Percentiles rank a stretch among this genome's conserved stretches.
These are phyloP conservation scores for Suillus plorans DNA, from an alignment of 768 basidiomycete genomes.

Conservation along the genomic window DNA sequence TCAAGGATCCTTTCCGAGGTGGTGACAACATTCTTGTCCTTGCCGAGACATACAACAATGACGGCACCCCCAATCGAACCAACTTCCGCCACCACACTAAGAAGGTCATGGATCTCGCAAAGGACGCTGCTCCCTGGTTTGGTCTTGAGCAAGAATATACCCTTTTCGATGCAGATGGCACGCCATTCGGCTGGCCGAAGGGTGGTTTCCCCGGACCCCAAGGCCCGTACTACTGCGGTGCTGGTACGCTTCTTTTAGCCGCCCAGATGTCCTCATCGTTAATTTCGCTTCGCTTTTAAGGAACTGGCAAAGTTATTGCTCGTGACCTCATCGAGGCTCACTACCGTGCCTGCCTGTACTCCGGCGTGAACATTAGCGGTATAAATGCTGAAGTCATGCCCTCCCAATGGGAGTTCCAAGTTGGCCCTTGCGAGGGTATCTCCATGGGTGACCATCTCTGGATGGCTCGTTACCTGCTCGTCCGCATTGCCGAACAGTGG, in stretches of 20 bases:
- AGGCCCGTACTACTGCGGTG: conserved; percentile 99
- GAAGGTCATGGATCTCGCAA: conserved; percentile 94
- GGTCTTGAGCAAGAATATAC: conserved; percentile 99
- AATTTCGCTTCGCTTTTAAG: conserved; percentile 38
- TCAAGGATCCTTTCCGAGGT: conserved; percentile 99
- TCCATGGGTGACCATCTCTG: conserved; percentile 99
- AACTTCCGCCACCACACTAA: conserved; percentile 93
- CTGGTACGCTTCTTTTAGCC: conserved; percentile 56
- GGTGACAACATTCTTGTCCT: conserved; percentile 98
- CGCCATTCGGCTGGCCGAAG: conserved; percentile 95
- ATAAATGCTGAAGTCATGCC: conserved; percentile 99
- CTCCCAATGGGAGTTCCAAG: conserved; percentile 99
- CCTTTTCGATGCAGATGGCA: conserved; percentile 88
- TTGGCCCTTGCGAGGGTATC: conserved; percentile 97
- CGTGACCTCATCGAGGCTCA: conserved; percentile 99
- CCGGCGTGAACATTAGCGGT: conserved; percentile 96
- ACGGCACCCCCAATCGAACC: conserved; percentile 95
- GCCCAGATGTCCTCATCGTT: neutral
- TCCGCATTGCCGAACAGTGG: conserved; percentile 98
- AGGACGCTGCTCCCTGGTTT: conserved; percentile 87
- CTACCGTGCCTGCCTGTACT: conserved; percentile 94
- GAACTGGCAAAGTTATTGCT: conserved; percentile 96
- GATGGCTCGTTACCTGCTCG: conserved; percentile 96
- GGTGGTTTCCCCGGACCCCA: conserved; percentile 99
- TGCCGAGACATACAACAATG: conserved; percentile 97